A percentile compares a stretch with the other conserved stretches of the same genome.
phyloP scores from a whole-genome alignment of 495 filamentous ascomycete species.

The Trichoderma reesei region DNA sequence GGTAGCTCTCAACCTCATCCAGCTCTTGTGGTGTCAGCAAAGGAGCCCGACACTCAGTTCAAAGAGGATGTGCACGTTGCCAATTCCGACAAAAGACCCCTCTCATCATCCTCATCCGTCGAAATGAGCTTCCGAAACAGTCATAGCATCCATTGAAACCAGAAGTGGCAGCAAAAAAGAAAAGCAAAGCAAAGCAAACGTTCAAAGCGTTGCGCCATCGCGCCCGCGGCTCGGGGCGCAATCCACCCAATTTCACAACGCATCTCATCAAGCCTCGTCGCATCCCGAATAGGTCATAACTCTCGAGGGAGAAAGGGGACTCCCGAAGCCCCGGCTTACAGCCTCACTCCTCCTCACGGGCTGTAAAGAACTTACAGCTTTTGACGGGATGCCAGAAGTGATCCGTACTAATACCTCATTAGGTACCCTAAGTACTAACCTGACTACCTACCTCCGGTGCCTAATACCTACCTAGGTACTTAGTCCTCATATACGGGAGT shows the following conservation, averaged over 20 bases:
- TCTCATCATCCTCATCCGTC: neutral
- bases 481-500: too few relatives aligned
- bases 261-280: neutral
- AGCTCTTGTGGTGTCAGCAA: too few relatives aligned
- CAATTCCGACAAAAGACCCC: neutral
- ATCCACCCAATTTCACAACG: neutral
- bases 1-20: too few relatives aligned
- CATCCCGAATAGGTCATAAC: neutral
- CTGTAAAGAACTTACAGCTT: too few relatives aligned
- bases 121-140: neutral
- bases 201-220: neutral
- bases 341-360: too few relatives aligned
- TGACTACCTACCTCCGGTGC: too few relatives aligned
- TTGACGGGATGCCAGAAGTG: too few relatives aligned
- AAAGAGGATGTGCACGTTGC: neutral
- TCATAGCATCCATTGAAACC: neutral
- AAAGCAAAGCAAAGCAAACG: neutral
- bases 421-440: too few relatives aligned
- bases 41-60: neutral
- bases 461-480: too few relatives aligned
- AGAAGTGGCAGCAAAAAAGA: too few relatives aligned
- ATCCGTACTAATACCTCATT: too few relatives aligned
- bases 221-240: slow-evolving; percentile 1
- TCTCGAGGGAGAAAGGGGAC: neutral
- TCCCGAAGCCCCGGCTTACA: neutral